These are phyloP conservation scores for Agarophyton chilense DNA, from an alignment of 23 red algal genomes.

Conservation along the genomic window DNA sequence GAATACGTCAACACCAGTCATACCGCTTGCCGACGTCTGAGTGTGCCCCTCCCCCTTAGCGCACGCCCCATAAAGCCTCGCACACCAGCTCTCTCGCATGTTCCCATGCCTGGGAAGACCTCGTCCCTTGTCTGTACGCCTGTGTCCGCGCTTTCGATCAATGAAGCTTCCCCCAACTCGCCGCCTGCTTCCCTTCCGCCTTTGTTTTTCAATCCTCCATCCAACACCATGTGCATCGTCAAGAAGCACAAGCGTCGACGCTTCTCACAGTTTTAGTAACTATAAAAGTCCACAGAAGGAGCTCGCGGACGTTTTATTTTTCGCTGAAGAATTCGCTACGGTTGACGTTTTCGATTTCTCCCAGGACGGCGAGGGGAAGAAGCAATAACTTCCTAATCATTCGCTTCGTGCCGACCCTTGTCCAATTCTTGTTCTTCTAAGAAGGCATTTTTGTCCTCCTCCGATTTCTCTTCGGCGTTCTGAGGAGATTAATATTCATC, in stretches of 20 bases:
- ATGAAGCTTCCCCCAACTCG: background rate
- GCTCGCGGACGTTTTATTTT: background rate
- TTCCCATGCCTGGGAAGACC: background rate
- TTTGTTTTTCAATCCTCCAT: background rate
- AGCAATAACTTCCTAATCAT: too few species aligned
- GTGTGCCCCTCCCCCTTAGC: background rate
- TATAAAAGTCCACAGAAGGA: too few species aligned
- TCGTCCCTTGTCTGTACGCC: slow-evolving; percentile 8
- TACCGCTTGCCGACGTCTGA: background rate
- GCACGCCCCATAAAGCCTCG: background rate
- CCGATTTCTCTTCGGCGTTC: too few species aligned
- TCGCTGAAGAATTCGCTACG: slow-evolving; percentile 1
- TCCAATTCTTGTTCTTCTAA: slow-evolving; percentile 24
- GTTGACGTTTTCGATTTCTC: slow-evolving; percentile 31
- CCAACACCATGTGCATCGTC: background rate
- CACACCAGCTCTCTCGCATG: background rate
- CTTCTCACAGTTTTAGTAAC: too few species aligned
- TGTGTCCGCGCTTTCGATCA: background rate
- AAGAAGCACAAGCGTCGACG: background rate
- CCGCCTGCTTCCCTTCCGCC: background rate
- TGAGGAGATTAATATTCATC: slow-evolving; percentile 35
- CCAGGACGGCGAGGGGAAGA: background rate
- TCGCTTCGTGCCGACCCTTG: background rate
- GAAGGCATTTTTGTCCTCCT: background rate
- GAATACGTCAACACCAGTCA: too few species aligned